phyloP scores from a whole-genome alignment of 1,139 yeast species.

The Kodamaea ohmeri region DNA sequence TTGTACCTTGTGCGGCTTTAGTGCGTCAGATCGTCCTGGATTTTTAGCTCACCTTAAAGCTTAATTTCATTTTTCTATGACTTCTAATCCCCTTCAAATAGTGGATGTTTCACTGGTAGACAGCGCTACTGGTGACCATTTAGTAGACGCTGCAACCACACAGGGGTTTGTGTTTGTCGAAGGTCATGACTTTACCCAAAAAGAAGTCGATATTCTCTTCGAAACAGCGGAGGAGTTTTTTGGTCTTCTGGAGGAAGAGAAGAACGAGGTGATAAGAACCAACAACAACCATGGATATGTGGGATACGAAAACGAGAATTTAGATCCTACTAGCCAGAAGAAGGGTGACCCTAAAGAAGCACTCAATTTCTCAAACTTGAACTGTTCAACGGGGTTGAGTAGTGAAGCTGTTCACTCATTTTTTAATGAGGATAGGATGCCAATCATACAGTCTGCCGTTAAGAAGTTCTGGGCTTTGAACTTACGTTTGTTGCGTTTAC shows the following conservation, averaged over 20 bases:
- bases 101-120: slow-evolving; percentile 55
- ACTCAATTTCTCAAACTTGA: slow-evolving; percentile 42
- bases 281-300: slow-evolving; percentile 63
- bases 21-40: no score
- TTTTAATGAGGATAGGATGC: slow-evolving; percentile 35
- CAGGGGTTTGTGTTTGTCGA: slow-evolving; percentile 74
- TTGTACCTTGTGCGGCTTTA: no score
- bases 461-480: slow-evolving; percentile 45
- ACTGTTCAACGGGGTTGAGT: slow-evolving; percentile 39
- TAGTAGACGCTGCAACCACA: slow-evolving; percentile 61
- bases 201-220: slow-evolving; percentile 57
- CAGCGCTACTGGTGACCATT: slow-evolving; percentile 44
- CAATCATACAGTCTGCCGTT: slow-evolving; percentile 31
- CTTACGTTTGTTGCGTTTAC: slow-evolving; percentile 41
- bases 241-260: slow-evolving; percentile 47
- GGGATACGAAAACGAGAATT: slow-evolving; percentile 55
- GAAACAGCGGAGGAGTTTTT: slow-evolving; percentile 56
- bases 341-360: slow-evolving; percentile 65
- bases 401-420: slow-evolving; percentile 40
- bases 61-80: neutral
- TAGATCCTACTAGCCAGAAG: slow-evolving; percentile 49
- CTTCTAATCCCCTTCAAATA: slow-evolving; percentile 42
- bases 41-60: neutral
- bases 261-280: slow-evolving; percentile 46
- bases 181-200: slow-evolving; percentile 63